These are phyloP conservation scores for Fomitopsis pulvina DNA, from an alignment of 768 basidiomycete genomes.

Conservation along the genomic window DNA sequence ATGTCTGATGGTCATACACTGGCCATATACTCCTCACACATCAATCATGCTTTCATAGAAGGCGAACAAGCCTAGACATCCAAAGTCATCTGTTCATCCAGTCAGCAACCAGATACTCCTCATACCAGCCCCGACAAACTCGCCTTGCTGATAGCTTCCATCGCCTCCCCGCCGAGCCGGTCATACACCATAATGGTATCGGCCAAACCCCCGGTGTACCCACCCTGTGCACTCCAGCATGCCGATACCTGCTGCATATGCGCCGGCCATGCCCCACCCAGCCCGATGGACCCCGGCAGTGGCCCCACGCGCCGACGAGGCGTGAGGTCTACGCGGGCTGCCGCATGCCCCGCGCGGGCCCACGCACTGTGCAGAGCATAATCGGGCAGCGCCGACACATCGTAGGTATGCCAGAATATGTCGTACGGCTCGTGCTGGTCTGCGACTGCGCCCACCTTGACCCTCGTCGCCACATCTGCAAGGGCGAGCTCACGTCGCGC, in stretches of 20 bases:
- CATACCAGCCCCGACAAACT: too few relatives aligned
- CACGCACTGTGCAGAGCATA: not conserved
- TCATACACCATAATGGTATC: not conserved
- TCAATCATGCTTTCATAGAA: too few relatives aligned
- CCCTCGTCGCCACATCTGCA: too few relatives aligned
- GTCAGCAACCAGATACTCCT: too few relatives aligned
- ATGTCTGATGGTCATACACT: too few relatives aligned
- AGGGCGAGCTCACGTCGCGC: not conserved
- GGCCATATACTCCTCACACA: too few relatives aligned
- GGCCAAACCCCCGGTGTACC: not conserved
- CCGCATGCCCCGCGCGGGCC: not conserved
- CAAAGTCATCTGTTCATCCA: too few relatives aligned
- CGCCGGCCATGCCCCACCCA: not conserved
- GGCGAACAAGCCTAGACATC: too few relatives aligned
- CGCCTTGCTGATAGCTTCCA: not conserved
- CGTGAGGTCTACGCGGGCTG: not conserved
- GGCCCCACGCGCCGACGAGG: not conserved
- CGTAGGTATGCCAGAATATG: not conserved
- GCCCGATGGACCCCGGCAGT: not conserved
- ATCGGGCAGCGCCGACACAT: not conserved
- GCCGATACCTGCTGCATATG: not conserved
- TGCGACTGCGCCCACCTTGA: not conserved
- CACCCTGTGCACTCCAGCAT: not conserved
- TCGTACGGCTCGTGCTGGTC: not conserved
- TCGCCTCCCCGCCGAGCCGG: not conserved